Percentiles rank a stretch among this genome's conserved stretches.
These are phyloP conservation scores for Coriolopsis trogii DNA, from an alignment of 1,284 basidiomycete genomes.

Conservation along the genomic window DNA sequence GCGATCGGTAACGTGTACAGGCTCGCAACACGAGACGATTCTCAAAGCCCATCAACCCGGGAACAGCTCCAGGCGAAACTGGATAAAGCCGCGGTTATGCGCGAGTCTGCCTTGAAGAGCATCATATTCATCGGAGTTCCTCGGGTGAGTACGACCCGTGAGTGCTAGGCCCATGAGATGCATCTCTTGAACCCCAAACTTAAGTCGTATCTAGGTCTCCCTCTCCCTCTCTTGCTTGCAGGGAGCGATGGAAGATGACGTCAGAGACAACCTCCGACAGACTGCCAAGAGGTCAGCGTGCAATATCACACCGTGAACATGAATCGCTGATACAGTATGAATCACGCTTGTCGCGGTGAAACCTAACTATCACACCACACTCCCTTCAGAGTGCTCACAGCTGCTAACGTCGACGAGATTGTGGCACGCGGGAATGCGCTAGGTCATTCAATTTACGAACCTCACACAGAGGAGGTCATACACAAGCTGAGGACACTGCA, in stretches of 20 bases:
- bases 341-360: neutral
- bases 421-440: slow-evolving; percentile 68
- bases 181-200: too few relatives aligned
- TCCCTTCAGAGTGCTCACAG: slow-evolving; percentile 57
- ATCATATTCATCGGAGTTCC: slow-evolving; percentile 93
- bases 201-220: slow-evolving; percentile 74
- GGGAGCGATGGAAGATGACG: slow-evolving; percentile 77
- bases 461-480: slow-evolving; percentile 88
- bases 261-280: slow-evolving; percentile 70
- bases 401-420: slow-evolving; percentile 69
- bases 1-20: slow-evolving; percentile 80
- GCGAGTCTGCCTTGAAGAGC: slow-evolving; percentile 93
- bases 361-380: neutral
- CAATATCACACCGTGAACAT: too few relatives aligned
- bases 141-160: slow-evolving; percentile 53
- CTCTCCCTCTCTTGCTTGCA: slow-evolving; percentile 78
- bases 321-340: too few relatives aligned
- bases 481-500: slow-evolving; percentile 86
- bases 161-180: neutral
- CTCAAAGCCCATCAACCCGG: slow-evolving; percentile 45
- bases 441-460: slow-evolving; percentile 93
- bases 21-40: slow-evolving; percentile 63
- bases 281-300: slow-evolving; percentile 46
- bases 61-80: slow-evolving; percentile 53
- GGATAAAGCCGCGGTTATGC: slow-evolving; percentile 82